These are phyloP conservation scores for Capsicum chinense DNA, from an alignment of 257 asterid species.

Conservation along the genomic window DNA sequence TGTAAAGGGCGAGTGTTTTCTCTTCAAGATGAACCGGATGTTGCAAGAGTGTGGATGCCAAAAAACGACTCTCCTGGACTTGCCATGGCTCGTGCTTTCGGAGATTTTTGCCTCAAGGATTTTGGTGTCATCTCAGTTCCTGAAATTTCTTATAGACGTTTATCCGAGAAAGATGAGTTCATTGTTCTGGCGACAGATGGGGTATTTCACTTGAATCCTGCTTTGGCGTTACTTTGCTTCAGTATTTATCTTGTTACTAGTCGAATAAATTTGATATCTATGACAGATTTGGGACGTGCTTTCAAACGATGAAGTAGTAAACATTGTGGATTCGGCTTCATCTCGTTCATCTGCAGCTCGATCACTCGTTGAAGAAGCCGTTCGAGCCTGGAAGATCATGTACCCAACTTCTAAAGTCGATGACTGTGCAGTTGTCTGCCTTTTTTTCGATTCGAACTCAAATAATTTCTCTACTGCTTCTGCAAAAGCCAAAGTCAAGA, in stretches of 20 bases:
- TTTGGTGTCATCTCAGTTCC: conserved; percentile 77
- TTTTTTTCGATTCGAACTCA: conserved; percentile 48
- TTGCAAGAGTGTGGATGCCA: conserved; percentile 78
- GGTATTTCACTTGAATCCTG: conserved; percentile 40
- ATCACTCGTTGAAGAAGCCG: conserved; percentile 53
- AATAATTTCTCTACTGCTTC: conserved; percentile 37
- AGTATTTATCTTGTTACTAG: neutral
- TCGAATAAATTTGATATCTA: neutral
- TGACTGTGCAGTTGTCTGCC: conserved; percentile 73
- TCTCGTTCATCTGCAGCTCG: conserved; percentile 55
- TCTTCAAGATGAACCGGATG: conserved; percentile 71
- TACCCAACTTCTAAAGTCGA: conserved; percentile 65
- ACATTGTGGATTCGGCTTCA: conserved; percentile 52
- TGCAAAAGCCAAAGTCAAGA: conserved; percentile 30
- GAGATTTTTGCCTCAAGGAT: conserved; percentile 81
- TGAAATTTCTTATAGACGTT: conserved; percentile 58
- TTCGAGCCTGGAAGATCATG: conserved; percentile 50
- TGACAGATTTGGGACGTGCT: conserved; percentile 70
- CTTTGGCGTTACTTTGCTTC: neutral
- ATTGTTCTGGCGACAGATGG: conserved; percentile 73
- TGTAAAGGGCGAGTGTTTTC: conserved; percentile 75
- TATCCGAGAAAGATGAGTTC: conserved; percentile 63
- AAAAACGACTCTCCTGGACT: conserved; percentile 70
- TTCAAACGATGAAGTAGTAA: conserved; percentile 59
- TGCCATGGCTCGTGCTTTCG: conserved; percentile 84